Conservation (phyloP, 31 red algal genomes). For the Odonthalia washingtoniensis region DNA sequence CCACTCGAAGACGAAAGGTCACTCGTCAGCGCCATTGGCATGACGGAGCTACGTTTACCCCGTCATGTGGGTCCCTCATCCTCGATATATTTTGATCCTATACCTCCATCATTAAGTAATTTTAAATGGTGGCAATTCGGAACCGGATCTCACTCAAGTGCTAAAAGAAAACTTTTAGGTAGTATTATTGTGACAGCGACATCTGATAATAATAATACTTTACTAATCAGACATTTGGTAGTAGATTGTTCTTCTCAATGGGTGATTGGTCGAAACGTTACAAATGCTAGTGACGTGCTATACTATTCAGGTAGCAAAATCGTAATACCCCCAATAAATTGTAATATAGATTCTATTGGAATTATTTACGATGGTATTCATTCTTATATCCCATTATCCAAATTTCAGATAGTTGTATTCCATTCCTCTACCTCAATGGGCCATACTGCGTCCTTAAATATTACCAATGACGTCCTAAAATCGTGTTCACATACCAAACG, state of each 20-base stretch:
- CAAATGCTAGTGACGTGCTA: slow-evolving; percentile 19
- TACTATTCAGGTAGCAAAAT: slow-evolving; percentile 11
- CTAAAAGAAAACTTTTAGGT: slow-evolving; percentile 2
- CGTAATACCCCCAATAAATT: not conserved
- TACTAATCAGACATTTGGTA: slow-evolving; percentile 31
- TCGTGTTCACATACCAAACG: too few species aligned
- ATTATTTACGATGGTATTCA: slow-evolving; percentile 6
- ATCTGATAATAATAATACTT: slow-evolving; percentile 15
- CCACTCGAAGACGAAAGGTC: too few species aligned
- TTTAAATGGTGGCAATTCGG: not conserved
- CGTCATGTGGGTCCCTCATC: slow-evolving; percentile 12
- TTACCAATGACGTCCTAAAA: too few species aligned
- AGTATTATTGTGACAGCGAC: slow-evolving; percentile 19
- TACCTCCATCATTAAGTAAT: not conserved
- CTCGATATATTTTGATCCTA: not conserved
- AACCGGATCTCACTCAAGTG: not conserved
- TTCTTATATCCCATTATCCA: slow-evolving; percentile 7
- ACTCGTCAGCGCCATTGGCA: too few species aligned
- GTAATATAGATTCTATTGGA: not conserved
- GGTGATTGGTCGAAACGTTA: slow-evolving; percentile 35
- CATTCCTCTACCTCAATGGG: too few species aligned
- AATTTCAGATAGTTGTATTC: too few species aligned
- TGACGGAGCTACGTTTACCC: too few species aligned
- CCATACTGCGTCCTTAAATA: too few species aligned
- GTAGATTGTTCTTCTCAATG: slow-evolving; percentile 34